Evolutionary conservation across 2,329 filamentous ascomycete species (phyloP).

Genomic region (Kalaharituber pfeilii): DNA sequence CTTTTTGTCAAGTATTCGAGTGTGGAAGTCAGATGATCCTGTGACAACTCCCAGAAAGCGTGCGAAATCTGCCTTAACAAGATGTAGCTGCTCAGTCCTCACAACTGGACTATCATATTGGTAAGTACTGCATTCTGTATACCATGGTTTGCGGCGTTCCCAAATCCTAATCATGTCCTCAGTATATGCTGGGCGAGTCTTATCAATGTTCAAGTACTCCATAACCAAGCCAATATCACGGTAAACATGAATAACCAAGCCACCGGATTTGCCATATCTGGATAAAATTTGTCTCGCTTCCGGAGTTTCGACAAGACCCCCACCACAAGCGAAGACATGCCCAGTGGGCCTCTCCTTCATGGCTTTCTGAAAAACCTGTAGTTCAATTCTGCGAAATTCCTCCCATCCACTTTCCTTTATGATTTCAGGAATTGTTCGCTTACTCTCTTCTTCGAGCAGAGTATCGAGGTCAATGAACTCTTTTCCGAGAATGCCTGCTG

Average conservation of each 20-base stretch:
- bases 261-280: slow-evolving; percentile 56
- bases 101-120: slow-evolving; percentile 71
- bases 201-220: slow-evolving; percentile 72
- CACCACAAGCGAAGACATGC: slow-evolving; percentile 81
- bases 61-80: slow-evolving; percentile 49
- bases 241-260: slow-evolving; percentile 72
- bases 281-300: slow-evolving; percentile 60
- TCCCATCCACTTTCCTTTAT: slow-evolving; percentile 69
- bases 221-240: slow-evolving; percentile 77
- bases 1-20: slow-evolving; percentile 43
- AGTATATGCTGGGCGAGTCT: slow-evolving; percentile 78
- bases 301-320: slow-evolving; percentile 74
- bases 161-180: slow-evolving; percentile 88
- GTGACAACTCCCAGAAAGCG: slow-evolving; percentile 55
- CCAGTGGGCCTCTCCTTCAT: slow-evolving; percentile 57
- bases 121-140: slow-evolving; percentile 80
- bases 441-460: slow-evolving; percentile 58
- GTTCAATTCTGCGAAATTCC: slow-evolving; percentile 64
- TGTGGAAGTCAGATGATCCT: slow-evolving; percentile 41
- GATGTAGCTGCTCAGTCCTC: slow-evolving; percentile 33
- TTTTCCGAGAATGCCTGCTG: slow-evolving; percentile 55
- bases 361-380: slow-evolving; percentile 53
- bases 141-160: slow-evolving; percentile 74
- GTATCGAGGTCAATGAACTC: slow-evolving; percentile 74
- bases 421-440: slow-evolving; percentile 69